These are phyloP conservation scores for Rhizophora mangle DNA, from an alignment of 345 rosid species.

Conservation along the genomic window DNA sequence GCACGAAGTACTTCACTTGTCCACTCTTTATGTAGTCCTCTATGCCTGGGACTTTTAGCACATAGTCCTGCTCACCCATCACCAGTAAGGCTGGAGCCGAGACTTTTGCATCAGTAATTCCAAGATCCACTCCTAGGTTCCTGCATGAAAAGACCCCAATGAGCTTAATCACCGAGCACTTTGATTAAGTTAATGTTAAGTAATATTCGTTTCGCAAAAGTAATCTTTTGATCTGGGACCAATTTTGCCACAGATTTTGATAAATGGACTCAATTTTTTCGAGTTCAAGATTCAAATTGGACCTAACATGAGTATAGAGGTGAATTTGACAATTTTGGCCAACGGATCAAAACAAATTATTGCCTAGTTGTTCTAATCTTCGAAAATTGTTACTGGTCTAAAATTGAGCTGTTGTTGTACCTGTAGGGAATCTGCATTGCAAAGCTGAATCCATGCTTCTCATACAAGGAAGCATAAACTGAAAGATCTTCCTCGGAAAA, in stretches of 20 bases:
- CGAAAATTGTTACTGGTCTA: no score
- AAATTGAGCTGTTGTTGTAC: slow-evolving; percentile 10
- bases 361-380: no score
- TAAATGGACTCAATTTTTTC: no score
- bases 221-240: no score
- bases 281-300: no score
- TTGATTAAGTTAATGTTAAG: no score
- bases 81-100: slow-evolving; percentile 29
- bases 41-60: slow-evolving; percentile 26
- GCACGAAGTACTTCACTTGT: slow-evolving; percentile 33
- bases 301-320: no score
- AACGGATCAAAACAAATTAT: no score
- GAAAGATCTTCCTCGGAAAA: slow-evolving; percentile 44
- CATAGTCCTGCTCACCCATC: slow-evolving; percentile 42
- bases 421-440: slow-evolving; percentile 50
- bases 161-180: no score
- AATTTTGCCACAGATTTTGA: no score
- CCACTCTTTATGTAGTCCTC: slow-evolving; percentile 34
- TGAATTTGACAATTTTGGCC: no score
- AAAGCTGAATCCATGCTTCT: slow-evolving; percentile 43
- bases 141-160: slow-evolving; percentile 3
- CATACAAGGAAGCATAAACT: slow-evolving; percentile 39
- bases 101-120: slow-evolving; percentile 26
- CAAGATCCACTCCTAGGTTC: slow-evolving; percentile 1
- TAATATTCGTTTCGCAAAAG: no score